Evolutionary conservation across 2,329 filamentous ascomycete species (phyloP).

Genomic region (Pseudogymnoascus destructans): DNA sequence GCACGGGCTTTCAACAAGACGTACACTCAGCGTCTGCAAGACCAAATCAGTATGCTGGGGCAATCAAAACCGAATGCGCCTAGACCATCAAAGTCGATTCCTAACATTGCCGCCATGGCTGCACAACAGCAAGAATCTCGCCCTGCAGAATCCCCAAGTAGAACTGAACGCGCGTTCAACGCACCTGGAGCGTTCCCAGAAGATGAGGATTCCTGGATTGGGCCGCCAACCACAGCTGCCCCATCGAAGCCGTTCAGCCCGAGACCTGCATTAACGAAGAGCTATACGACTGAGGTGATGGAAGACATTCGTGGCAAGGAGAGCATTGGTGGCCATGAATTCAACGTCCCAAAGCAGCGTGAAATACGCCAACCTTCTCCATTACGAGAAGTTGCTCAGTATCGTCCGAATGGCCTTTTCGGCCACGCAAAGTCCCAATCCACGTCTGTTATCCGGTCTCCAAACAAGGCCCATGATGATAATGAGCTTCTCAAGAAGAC

Average conservation of each 20-base stretch:
- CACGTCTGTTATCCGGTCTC: slow-evolving; percentile 43
- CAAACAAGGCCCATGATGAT: slow-evolving; percentile 28
- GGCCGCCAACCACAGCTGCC: slow-evolving; percentile 27
- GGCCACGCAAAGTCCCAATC: slow-evolving; percentile 51
- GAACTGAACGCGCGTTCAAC: slow-evolving; percentile 12
- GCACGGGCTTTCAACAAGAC: slow-evolving; percentile 63
- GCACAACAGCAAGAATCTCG: slow-evolving; percentile 16
- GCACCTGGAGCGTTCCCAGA: slow-evolving; percentile 49
- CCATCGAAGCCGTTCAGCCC: slow-evolving; percentile 30
- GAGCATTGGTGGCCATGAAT: slow-evolving; percentile 36
- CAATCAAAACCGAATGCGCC: slow-evolving; percentile 33
- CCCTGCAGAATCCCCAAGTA: slow-evolving; percentile 13
- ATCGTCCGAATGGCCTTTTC: slow-evolving; percentile 25
- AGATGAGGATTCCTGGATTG: slow-evolving; percentile 51
- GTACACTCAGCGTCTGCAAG: slow-evolving; percentile 84
- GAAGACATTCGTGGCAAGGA: slow-evolving; percentile 39
- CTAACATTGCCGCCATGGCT: slow-evolving; percentile 15
- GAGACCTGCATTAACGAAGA: slow-evolving; percentile 45
- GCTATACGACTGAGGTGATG: slow-evolving; percentile 47
- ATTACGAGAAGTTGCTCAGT: slow-evolving; percentile 20
- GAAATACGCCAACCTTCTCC: slow-evolving; percentile 24
- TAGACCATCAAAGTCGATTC: slow-evolving; percentile 25
- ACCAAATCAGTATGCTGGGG: slow-evolving; percentile 69
- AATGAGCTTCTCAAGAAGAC: slow-evolving; percentile 41
- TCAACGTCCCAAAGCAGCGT: slow-evolving; percentile 32